Evolutionary conservation across 306 rosid genomes (phyloP), one percentile per base, ranked within the genome.

Genomic region (Quercus gilva): DNA sequence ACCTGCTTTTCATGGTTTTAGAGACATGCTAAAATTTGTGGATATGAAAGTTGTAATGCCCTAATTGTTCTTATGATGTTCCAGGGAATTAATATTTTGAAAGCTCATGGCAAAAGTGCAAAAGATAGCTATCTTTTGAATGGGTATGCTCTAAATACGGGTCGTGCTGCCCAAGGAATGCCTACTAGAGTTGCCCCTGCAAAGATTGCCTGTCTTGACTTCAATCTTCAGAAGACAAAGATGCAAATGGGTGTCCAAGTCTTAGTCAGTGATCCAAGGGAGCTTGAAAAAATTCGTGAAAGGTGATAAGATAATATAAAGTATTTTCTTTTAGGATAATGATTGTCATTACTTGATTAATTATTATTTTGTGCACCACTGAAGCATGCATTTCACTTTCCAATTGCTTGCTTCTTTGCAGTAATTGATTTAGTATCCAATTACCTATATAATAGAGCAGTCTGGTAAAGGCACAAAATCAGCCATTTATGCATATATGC

Each of bases 131-230:
- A 85, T 87, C 86, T 95, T 73, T 86, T 96, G 90, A 96, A 88
- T 82, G 99, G 99, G 18, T 96, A 90, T 89, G 99, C 98, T 67
- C 80, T 96, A 85, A 89, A 96, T 80, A 89, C 92, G 57, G 97
- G 97, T 3, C 99, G 98, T 76, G 97, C 99, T 80, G 94, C 99
- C 26, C 99, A 96, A 89, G 99, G 99, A 80, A 96, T 96, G 99
- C 97, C 99, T 56, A 69, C 86, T 43, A 93, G 90, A 86, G 99
- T 91, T 80, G 65, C 96, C 86, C 97, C 99, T 82, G 99, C 99
- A 25, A 90, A 79, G 80, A 93, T 96, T 79, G 99, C 98, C 13
- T 96, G 99, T 76, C 95, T 96, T 60, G 98, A 96, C 85, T 91
- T 96, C 81, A 96, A 96, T 90, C 98, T 96, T 84, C 99, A 96